Conservation (phyloP, 495 filamentous ascomycete species). For the Aspergillus cristatus region DNA sequence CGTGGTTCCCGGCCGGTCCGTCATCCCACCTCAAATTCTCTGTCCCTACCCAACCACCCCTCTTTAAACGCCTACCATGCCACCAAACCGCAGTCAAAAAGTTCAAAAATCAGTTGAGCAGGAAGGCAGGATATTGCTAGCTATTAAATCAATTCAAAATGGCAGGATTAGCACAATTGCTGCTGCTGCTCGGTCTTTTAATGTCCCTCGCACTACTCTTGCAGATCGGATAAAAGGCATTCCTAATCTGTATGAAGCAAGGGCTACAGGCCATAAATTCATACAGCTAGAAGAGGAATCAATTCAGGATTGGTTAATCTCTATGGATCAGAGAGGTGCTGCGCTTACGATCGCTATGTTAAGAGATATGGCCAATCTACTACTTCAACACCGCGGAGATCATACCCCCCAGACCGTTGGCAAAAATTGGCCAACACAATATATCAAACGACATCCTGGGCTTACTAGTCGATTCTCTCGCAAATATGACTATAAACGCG, state of each 20-base stretch:
- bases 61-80: background rate
- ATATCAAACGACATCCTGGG: too few relatives aligned
- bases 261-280: constrained; percentile 2
- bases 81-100: background rate
- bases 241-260: background rate
- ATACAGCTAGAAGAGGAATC: constrained; percentile 6
- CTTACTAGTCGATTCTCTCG: too few relatives aligned
- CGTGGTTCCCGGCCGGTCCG: too few relatives aligned
- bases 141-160: constrained; percentile 7
- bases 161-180: background rate
- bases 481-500: too few relatives aligned
- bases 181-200: constrained; percentile 3
- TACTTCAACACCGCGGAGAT: too few relatives aligned
- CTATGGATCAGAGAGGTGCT: constrained; percentile 5
- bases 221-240: too few relatives aligned
- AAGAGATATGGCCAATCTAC: too few relatives aligned
- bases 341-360: background rate
- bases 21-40: too few relatives aligned
- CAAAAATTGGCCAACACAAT: too few relatives aligned
- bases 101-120: constrained; percentile 1
- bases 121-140: constrained; percentile 1
- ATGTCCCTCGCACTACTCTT: background rate
- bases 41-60: too few relatives aligned
- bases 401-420: too few relatives aligned
- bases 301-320: constrained; percentile 4